Evolutionary conservation across 176 grass and related monocot genomes (phyloP).

Genomic region (Hsuehochloa calcarea): DNA sequence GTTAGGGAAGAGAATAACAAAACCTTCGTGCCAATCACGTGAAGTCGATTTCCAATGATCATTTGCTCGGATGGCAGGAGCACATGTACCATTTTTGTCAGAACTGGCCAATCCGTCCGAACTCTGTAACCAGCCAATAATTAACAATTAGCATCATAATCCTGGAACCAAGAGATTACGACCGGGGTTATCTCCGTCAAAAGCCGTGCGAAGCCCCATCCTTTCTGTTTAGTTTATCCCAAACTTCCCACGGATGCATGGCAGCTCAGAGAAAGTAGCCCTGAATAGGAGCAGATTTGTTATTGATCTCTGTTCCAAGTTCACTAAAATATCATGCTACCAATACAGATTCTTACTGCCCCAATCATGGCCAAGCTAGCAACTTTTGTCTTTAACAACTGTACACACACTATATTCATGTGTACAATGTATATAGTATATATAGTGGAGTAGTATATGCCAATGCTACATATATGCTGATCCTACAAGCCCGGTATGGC

Average conservation of each 20-base stretch:
- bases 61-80: slow-evolving; percentile 33
- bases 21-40: slow-evolving; percentile 32
- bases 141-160: slow-evolving; percentile 57
- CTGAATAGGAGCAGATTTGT: slow-evolving; percentile 40
- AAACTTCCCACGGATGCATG: slow-evolving; percentile 42
- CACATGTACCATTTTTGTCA: slow-evolving; percentile 1
- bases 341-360: slow-evolving; percentile 32
- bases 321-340: slow-evolving; percentile 30
- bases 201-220: slow-evolving; percentile 44
- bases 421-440: neutral
- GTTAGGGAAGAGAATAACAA: neutral
- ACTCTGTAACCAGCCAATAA: slow-evolving; percentile 32
- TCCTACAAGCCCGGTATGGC: neutral
- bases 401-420: slow-evolving; percentile 23
- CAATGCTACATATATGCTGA: neutral
- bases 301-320: slow-evolving; percentile 36
- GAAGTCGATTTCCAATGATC: slow-evolving; percentile 36
- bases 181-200: slow-evolving; percentile 36
- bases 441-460: neutral
- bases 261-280: slow-evolving; percentile 45
- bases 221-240: slow-evolving; percentile 40
- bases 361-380: slow-evolving; percentile 46
- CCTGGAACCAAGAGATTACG: slow-evolving; percentile 53
- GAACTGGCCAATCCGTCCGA: slow-evolving; percentile 32
- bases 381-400: slow-evolving; percentile 30